Evolutionary conservation across 495 filamentous ascomycete genomes (phyloP).

Genomic region (Hypoxylon perforatum): DNA sequence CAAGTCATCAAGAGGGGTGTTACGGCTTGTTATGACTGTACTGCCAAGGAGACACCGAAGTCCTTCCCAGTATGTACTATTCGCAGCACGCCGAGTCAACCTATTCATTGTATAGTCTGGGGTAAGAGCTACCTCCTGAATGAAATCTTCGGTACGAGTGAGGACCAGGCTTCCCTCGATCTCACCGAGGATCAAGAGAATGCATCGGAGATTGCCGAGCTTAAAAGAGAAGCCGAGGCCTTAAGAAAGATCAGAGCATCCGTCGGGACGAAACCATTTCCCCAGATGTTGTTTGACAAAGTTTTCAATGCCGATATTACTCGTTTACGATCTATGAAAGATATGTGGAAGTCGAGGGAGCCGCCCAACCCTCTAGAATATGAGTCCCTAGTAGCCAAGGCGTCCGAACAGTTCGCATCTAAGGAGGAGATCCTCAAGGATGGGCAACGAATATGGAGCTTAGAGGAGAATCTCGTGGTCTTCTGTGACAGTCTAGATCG

Average conservation of each 20-base stretch:
- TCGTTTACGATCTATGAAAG: slow-evolving; percentile 86
- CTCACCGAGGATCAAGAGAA: slow-evolving; percentile 84
- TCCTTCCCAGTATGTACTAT: slow-evolving; percentile 96
- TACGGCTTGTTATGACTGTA: slow-evolving; percentile 98
- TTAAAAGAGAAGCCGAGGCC: slow-evolving; percentile 83
- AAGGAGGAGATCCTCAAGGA: slow-evolving; percentile 67
- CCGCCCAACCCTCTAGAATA: slow-evolving; percentile 80
- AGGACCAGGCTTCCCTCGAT: slow-evolving; percentile 84
- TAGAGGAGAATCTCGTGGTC: slow-evolving; percentile 84
- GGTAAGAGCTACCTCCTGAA: slow-evolving; percentile 95
- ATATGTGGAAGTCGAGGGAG: slow-evolving; percentile 92
- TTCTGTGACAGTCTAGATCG: slow-evolving; percentile 86
- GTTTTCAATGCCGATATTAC: slow-evolving; percentile 90
- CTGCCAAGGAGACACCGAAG: slow-evolving; percentile 86
- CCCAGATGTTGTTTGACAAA: slow-evolving; percentile 86
- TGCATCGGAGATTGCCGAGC: slow-evolving; percentile 85
- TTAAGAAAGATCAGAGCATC: slow-evolving; percentile 84
- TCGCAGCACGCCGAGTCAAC: slow-evolving; percentile 90
- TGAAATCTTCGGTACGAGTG: slow-evolving; percentile 92
- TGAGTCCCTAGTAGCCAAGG: slow-evolving; percentile 53
- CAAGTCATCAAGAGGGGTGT: slow-evolving; percentile 94
- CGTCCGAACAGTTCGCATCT: slow-evolving; percentile 60
- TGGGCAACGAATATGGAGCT: slow-evolving; percentile 82
- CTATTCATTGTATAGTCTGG: slow-evolving; percentile 99
- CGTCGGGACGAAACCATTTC: slow-evolving; percentile 84